Conservation (phyloP, 768 basidiomycete species). For the Cantharellus cinnabarinus region DNA sequence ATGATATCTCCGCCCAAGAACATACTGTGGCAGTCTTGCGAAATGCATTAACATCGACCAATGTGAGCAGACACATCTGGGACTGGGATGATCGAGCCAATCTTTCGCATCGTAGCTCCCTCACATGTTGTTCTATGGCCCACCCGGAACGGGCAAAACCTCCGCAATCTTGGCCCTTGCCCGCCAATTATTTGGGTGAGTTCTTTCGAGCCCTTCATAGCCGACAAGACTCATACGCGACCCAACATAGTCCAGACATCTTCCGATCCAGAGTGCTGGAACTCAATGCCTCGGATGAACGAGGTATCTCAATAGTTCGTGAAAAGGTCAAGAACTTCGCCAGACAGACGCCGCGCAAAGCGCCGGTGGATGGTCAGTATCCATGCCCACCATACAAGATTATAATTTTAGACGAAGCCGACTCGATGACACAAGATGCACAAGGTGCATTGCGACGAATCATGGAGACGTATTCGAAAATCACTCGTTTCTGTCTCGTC, state of each 20-base stretch:
- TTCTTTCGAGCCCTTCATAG: background rate
- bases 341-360: slow-evolving; percentile 72
- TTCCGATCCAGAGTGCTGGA: slow-evolving; percentile 86
- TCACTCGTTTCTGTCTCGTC: slow-evolving; percentile 92
- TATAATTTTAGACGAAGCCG: slow-evolving; percentile 95
- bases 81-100: background rate
- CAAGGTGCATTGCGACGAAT: slow-evolving; percentile 93
- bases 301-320: slow-evolving; percentile 88
- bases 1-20: slow-evolving; percentile 94
- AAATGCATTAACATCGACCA: slow-evolving; percentile 81
- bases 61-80: slow-evolving; percentile 29
- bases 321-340: slow-evolving; percentile 99
- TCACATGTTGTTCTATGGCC: slow-evolving; percentile 99
- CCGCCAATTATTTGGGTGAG: slow-evolving; percentile 84
- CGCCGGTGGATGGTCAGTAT: slow-evolving; percentile 68
- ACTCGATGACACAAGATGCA: slow-evolving; percentile 99
- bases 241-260: slow-evolving; percentile 36
- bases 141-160: slow-evolving; percentile 96
- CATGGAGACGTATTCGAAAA: slow-evolving; percentile 96
- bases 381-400: slow-evolving; percentile 98
- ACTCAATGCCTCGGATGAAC: slow-evolving; percentile 95
- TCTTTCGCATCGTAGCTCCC: slow-evolving; percentile 45
- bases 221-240: background rate
- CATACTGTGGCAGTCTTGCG: slow-evolving; percentile 82
- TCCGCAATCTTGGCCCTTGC: slow-evolving; percentile 91